These are phyloP conservation scores for Grifola frondosa DNA, from an alignment of 1,284 basidiomycete species.

Conservation along the genomic window DNA sequence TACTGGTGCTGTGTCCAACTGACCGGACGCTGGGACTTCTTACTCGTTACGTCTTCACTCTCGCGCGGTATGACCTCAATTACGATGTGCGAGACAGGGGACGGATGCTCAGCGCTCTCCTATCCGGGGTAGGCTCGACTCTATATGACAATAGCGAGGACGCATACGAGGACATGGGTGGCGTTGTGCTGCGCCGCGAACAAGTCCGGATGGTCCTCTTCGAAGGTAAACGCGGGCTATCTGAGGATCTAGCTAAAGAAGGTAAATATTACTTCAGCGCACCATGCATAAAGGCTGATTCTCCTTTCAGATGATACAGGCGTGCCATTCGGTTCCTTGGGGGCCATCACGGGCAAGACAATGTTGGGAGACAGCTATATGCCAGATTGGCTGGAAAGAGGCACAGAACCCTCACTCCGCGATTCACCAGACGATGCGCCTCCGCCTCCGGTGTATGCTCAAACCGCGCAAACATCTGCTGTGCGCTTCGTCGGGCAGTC, in stretches of 20 bases:
- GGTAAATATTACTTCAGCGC: constrained; percentile 24
- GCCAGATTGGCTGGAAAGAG: constrained; percentile 40
- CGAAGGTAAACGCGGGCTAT: constrained; percentile 59
- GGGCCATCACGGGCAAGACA: constrained; percentile 50
- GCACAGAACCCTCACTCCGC: constrained; percentile 34
- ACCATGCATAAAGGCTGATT: too few relatives aligned
- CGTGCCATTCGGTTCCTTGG: constrained; percentile 56
- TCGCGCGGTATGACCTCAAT: constrained; percentile 85
- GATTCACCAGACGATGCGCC: constrained; percentile 56
- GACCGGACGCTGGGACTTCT: constrained; percentile 54
- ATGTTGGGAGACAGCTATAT: constrained; percentile 38
- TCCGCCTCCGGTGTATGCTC: constrained; percentile 22
- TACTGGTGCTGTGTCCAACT: constrained; percentile 68
- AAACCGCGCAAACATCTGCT: constrained; percentile 16
- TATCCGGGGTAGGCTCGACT: constrained; percentile 53
- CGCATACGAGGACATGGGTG: constrained; percentile 49
- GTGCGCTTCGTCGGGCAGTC: constrained; percentile 24
- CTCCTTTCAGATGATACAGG: constrained; percentile 45
- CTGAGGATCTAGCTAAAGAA: constrained; percentile 36
- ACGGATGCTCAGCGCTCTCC: constrained; percentile 73
- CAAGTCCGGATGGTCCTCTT: constrained; percentile 81
- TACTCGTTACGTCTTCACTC: constrained; percentile 70
- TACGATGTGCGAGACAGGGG: constrained; percentile 90
- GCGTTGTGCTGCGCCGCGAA: constrained; percentile 78
- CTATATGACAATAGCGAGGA: constrained; percentile 35